These are phyloP conservation scores for Malassezia caprae DNA, from an alignment of 1,284 basidiomycete species.

Conservation along the genomic window DNA sequence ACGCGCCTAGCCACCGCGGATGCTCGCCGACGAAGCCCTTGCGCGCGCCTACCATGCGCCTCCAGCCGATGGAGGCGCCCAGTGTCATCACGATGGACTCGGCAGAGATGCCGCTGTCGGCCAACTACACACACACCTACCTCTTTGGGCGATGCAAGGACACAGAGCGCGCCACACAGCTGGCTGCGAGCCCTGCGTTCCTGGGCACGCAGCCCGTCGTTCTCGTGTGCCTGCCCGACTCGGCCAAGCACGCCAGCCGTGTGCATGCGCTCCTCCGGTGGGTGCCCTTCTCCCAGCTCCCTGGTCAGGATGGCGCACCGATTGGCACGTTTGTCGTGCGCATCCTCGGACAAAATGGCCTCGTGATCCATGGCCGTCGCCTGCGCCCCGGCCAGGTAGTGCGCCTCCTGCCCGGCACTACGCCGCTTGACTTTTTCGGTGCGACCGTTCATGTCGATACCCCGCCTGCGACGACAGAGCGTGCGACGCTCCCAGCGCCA, in stretches of 20 bases:
- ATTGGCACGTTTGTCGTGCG: conserved; percentile 36
- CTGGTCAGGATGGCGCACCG: neutral
- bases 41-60: neutral
- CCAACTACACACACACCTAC: conserved; percentile 10
- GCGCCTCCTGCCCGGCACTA: conserved; percentile 27
- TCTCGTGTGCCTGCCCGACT: conserved; percentile 31
- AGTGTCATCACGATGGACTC: neutral
- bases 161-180: neutral
- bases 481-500: conserved; percentile 3
- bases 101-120: neutral
- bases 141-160: conserved; percentile 11
- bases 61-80: neutral
- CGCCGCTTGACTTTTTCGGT: conserved; percentile 39
- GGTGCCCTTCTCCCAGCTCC: conserved; percentile 28
- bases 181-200: neutral
- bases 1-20: neutral
- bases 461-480: conserved; percentile 13
- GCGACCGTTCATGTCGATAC: conserved; percentile 21
- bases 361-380: conserved; percentile 40
- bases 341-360: conserved; percentile 44
- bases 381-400: conserved; percentile 35
- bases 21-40: conserved; percentile 7
- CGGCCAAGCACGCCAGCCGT: conserved; percentile 39
- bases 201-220: conserved; percentile 26
- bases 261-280: conserved; percentile 43